Conservation (phyloP, 2,329 filamentous ascomycete genomes). For the Sporothrix dimorphospora region DNA sequence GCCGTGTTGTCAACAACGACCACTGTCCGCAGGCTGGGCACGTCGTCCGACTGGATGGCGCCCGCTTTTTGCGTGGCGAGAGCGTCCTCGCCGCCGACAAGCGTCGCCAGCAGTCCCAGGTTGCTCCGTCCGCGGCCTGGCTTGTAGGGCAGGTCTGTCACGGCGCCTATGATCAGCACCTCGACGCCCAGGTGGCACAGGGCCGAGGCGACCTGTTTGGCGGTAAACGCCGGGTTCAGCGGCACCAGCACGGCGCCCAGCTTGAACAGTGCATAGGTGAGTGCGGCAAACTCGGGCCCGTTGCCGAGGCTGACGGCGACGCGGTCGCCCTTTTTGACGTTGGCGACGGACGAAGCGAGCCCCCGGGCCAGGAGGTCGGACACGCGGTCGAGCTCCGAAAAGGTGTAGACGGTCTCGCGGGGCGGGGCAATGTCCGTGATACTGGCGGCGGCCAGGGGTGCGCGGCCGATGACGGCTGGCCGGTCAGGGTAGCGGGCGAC, state of each 20-base stretch:
- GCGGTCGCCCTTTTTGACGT: slow-evolving; percentile 76
- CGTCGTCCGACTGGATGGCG: slow-evolving; percentile 48
- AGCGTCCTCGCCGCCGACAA: slow-evolving; percentile 49
- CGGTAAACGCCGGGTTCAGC: slow-evolving; percentile 87
- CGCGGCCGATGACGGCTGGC: slow-evolving; percentile 58
- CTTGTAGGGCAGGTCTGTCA: slow-evolving; percentile 78
- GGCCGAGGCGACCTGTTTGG: slow-evolving; percentile 74
- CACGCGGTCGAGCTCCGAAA: slow-evolving; percentile 70
- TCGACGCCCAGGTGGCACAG: slow-evolving; percentile 73
- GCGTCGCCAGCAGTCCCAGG: slow-evolving; percentile 48
- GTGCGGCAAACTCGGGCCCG: slow-evolving; percentile 76
- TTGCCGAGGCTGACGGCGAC: slow-evolving; percentile 89
- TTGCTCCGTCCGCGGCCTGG: slow-evolving; percentile 59
- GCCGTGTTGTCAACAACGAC: slow-evolving; percentile 78
- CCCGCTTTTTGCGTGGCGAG: slow-evolving; percentile 29
- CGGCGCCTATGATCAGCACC: slow-evolving; percentile 80
- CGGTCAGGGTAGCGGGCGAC: slow-evolving; percentile 67
- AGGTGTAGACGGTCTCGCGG: slow-evolving; percentile 69
- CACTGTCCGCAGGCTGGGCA: slow-evolving; percentile 72
- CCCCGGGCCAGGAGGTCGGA: slow-evolving; percentile 78
- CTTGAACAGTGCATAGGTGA: slow-evolving; percentile 91
- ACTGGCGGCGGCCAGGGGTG: slow-evolving; percentile 42
- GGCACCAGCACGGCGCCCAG: slow-evolving; percentile 94
- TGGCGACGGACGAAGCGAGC: slow-evolving; percentile 62
- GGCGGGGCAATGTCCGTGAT: slow-evolving; percentile 4